A percentile compares a stretch with the other conserved stretches of the same genome.
Evolutionary conservation across 2,329 filamentous ascomycete genomes (phyloP).

Genomic region (Pseudogymnoascus sp.): DNA sequence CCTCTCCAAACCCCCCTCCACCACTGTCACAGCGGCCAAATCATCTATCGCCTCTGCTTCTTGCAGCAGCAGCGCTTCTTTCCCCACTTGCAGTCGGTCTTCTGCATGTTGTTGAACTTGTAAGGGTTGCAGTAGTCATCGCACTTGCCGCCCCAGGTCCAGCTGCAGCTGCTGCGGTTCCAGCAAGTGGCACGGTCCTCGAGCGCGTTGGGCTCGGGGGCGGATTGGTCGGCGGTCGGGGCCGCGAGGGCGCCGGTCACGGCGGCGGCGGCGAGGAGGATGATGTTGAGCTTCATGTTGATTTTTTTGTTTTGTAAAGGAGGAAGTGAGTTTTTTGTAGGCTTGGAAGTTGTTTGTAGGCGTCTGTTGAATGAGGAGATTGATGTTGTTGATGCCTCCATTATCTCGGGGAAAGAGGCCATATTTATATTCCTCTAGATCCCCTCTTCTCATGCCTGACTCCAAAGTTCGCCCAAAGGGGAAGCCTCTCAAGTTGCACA

Average conservation of each 20-base stretch:
- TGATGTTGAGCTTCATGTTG: neutral
- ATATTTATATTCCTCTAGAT: neutral
- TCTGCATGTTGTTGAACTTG: neutral
- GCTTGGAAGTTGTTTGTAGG: neutral
- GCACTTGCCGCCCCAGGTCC: neutral
- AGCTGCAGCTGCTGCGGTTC: neutral
- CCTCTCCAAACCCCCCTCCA: neutral
- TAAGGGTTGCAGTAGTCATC: neutral
- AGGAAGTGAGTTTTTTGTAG: neutral
- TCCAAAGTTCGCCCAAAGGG: neutral
- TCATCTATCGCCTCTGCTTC: neutral
- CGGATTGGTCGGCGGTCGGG: neutral
- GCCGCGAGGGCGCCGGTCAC: neutral
- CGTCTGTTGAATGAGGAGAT: neutral
- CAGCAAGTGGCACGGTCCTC: neutral
- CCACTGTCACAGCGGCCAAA: neutral
- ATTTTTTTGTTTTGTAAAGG: neutral
- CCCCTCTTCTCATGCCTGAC: neutral
- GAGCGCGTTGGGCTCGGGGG: neutral
- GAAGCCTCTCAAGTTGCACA: neutral
- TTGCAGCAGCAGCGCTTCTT: neutral
- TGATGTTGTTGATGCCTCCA: neutral
- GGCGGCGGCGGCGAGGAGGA: neutral
- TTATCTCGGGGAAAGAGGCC: neutral
- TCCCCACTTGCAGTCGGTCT: neutral